A percentile compares a stretch with the other conserved stretches of the same genome.
Conservation (phyloP, 1,284 basidiomycete genomes). For the Naganishia sp. region DNA sequence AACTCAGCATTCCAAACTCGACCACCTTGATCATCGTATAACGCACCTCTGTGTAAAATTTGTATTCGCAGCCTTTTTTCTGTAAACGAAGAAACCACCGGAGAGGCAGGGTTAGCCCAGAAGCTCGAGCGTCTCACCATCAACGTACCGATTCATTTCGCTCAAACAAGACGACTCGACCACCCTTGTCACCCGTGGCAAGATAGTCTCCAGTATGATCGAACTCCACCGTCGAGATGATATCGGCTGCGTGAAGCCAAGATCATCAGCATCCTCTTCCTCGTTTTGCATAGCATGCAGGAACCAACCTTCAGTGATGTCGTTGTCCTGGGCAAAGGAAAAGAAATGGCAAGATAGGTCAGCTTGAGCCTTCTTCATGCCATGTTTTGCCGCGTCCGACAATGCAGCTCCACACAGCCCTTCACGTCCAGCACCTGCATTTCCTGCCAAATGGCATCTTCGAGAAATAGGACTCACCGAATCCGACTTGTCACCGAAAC, state of each 20-base stretch:
- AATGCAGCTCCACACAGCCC: background rate
- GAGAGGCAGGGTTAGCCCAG: background rate
- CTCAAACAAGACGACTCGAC: conserved; percentile 97
- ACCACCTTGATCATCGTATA: background rate
- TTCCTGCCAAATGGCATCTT: background rate
- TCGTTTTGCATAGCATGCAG: background rate
- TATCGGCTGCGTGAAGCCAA: conserved; percentile 69
- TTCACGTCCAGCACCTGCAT: background rate
- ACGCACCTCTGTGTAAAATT: conserved; percentile 89
- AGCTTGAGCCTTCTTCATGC: too few species aligned
- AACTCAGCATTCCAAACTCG: background rate
- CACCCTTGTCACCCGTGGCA: conserved; percentile 98
- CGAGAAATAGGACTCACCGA: background rate
- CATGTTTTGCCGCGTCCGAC: background rate
- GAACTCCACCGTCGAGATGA: conserved; percentile 99
- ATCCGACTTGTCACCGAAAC: conserved; percentile 96
- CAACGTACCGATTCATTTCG: conserved; percentile 86
- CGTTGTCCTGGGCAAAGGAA: conserved; percentile 70
- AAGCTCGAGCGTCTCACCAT: background rate
- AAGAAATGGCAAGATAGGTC: background rate
- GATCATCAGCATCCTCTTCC: background rate
- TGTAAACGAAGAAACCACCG: conserved; percentile 47
- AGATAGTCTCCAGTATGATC: conserved; percentile 99
- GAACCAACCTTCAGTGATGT: conserved; percentile 91
- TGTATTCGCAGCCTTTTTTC: conserved; percentile 99